A percentile compares a stretch with the other conserved stretches of the same genome.
phyloP scores from a whole-genome alignment of 208 protist species.

The Trypanosoma cruzi region DNA sequence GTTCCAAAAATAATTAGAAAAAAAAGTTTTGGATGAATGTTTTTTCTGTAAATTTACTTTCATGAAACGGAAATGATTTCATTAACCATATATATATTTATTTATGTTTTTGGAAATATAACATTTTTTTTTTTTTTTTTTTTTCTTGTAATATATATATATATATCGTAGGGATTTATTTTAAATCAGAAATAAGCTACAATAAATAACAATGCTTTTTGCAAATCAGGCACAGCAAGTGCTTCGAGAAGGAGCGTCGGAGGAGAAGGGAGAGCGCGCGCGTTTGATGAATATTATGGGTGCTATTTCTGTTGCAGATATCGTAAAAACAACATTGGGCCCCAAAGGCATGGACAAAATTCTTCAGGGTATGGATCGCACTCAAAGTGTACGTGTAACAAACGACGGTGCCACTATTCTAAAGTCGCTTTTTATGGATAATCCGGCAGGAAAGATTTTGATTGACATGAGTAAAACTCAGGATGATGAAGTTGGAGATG shows the following conservation, averaged over 20 bases:
- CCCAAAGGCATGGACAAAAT: slow-evolving; percentile 99
- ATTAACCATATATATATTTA: no score
- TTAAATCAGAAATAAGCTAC: slow-evolving; percentile 6
- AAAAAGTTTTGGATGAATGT: no score
- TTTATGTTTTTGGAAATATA: no score
- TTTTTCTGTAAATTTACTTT: no score
- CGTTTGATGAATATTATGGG: slow-evolving; percentile 94
- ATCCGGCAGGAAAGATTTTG: slow-evolving; percentile 99
- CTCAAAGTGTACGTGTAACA: slow-evolving; percentile 95
- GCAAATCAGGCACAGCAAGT: slow-evolving; percentile 81
- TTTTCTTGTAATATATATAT: slow-evolving; percentile 20
- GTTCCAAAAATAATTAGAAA: no score
- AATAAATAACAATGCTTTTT: slow-evolving; percentile 59
- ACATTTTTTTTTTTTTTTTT: no score
- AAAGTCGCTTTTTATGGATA: slow-evolving; percentile 98
- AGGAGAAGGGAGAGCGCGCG: slow-evolving; percentile 94
- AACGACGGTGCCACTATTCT: slow-evolving; percentile 99
- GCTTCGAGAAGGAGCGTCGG: slow-evolving; percentile 82
- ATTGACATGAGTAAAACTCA: slow-evolving; percentile 99
- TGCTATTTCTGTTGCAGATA: slow-evolving; percentile 93
- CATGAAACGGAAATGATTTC: no score
- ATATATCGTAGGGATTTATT: slow-evolving; percentile 25
- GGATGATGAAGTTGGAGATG: slow-evolving; percentile 99
- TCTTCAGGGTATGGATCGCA: slow-evolving; percentile 84
- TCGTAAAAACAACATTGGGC: slow-evolving; percentile 99